Conservation (phyloP, 495 filamentous ascomycete genomes). For the Aspergillus baeticus region DNA sequence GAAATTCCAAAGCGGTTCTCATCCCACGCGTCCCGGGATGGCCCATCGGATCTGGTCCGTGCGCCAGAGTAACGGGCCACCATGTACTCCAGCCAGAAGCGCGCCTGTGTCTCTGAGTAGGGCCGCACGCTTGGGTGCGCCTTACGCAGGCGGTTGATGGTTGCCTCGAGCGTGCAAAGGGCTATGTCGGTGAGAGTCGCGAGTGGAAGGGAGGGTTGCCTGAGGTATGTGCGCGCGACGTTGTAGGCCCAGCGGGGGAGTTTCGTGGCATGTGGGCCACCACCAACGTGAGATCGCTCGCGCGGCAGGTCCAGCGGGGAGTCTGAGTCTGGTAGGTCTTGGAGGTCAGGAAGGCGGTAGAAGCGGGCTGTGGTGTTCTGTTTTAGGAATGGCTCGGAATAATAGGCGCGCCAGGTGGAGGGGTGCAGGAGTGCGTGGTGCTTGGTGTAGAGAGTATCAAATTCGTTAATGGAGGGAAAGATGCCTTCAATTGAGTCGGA, state of each 20-base stretch:
- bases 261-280: constrained; percentile 15
- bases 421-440: constrained; percentile 16
- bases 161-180: constrained; percentile 23
- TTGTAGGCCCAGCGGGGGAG: constrained; percentile 24
- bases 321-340: constrained; percentile 24
- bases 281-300: constrained; percentile 10
- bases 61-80: background rate
- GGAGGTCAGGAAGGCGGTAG: constrained; percentile 25
- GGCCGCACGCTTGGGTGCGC: constrained; percentile 17
- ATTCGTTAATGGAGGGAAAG: constrained; percentile 2
- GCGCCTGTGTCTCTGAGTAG: constrained; percentile 24
- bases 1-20: constrained; percentile 15
- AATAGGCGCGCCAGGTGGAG: constrained; percentile 25
- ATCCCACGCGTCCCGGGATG: constrained; percentile 7
- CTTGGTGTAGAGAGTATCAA: background rate
- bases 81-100: constrained; percentile 25
- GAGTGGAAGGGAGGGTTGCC: constrained; percentile 17
- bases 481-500: constrained; percentile 23
- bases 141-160: constrained; percentile 19
- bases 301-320: constrained; percentile 17
- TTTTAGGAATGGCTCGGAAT: constrained; percentile 19
- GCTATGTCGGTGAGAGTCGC: constrained; percentile 22
- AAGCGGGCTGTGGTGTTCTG: constrained; percentile 25
- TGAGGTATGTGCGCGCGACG: constrained; percentile 16
- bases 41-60: constrained; percentile 1